phyloP scores from a whole-genome alignment of 2,329 filamentous ascomycete genomes.

The Beauveria pseudobassiana region DNA sequence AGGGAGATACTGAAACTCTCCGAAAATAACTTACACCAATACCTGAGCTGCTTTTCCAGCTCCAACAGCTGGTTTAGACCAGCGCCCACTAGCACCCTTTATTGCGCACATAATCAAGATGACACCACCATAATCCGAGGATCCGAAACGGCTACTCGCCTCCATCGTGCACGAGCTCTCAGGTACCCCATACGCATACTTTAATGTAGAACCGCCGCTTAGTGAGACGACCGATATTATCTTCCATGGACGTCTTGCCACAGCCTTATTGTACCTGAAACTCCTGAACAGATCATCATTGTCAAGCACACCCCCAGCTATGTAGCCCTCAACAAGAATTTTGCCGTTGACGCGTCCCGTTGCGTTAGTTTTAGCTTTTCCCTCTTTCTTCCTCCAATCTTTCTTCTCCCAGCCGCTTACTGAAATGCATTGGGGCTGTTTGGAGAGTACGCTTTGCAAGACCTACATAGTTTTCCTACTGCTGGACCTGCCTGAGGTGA shows the following conservation, averaged over 20 bases:
- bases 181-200: neutral
- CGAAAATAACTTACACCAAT: neutral
- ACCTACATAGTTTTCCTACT: neutral
- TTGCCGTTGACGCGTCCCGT: neutral
- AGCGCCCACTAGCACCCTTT: neutral
- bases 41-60: no score
- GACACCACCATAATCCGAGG: neutral
- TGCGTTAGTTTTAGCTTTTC: neutral
- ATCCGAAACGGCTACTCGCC: neutral
- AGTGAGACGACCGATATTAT: constrained; percentile 1
- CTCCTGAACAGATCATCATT: neutral
- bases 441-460: neutral
- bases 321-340: neutral
- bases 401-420: neutral
- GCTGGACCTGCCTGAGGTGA: neutral
- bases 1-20: neutral
- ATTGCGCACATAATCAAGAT: neutral
- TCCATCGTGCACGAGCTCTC: neutral
- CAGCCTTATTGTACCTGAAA: neutral
- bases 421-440: neutral
- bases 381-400: no score
- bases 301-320: neutral
- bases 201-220: neutral
- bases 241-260: neutral
- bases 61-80: neutral